A percentile compares a stretch with the other conserved stretches of the same genome.
These are phyloP conservation scores for Diutina pseudorugosa DNA, from an alignment of 1,139 yeast genomes.

Conservation along the genomic window DNA sequence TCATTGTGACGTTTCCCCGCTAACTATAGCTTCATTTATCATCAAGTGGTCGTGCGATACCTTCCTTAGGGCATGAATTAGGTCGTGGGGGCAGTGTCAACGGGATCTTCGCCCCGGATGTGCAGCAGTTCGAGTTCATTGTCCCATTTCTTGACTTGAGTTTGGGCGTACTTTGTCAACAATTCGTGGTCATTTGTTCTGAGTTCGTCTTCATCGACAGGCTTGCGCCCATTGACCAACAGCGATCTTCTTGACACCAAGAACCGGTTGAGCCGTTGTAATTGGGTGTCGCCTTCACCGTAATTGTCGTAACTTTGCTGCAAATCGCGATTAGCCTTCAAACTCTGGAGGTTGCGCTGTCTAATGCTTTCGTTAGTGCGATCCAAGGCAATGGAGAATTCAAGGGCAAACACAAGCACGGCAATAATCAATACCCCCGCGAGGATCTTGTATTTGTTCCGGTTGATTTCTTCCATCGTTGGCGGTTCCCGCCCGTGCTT, in stretches of 20 bases:
- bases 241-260: slow-evolving; percentile 44
- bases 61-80: neutral
- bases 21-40: neutral
- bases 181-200: slow-evolving; percentile 16
- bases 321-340: slow-evolving; percentile 35
- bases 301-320: slow-evolving; percentile 37
- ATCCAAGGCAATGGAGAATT: slow-evolving; percentile 31
- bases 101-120: neutral
- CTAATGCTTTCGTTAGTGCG: slow-evolving; percentile 19
- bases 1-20: neutral
- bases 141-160: slow-evolving; percentile 11
- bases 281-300: slow-evolving; percentile 37
- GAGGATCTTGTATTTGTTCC: slow-evolving; percentile 35
- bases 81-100: neutral
- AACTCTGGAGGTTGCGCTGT: slow-evolving; percentile 23
- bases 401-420: slow-evolving; percentile 28
- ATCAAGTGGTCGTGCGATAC: neutral
- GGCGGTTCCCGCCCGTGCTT: slow-evolving; percentile 25
- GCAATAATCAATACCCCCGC: slow-evolving; percentile 30
- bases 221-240: slow-evolving; percentile 12
- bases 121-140: neutral
- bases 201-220: slow-evolving; percentile 10
- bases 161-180: slow-evolving; percentile 22
- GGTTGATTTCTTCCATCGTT: slow-evolving; percentile 29
- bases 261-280: slow-evolving; percentile 44